phyloP scores from a whole-genome alignment of 1,139 yeast species.

The Kodamaea arcana region DNA sequence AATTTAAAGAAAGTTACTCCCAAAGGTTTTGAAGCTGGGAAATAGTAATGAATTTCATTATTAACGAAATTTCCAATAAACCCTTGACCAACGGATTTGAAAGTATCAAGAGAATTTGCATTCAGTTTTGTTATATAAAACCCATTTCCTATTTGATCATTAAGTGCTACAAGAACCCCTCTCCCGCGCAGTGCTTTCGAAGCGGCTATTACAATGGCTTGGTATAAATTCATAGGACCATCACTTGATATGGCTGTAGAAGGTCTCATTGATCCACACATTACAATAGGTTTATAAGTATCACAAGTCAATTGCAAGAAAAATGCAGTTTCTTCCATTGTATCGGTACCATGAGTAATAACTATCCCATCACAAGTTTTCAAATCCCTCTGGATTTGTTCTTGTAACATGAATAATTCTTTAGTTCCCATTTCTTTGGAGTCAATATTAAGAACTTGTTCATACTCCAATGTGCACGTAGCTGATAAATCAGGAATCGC shows the following conservation, averaged over 20 bases:
- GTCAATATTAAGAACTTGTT: constrained; percentile 62
- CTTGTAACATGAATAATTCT: constrained; percentile 30
- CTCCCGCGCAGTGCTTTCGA: constrained; percentile 47
- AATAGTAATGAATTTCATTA: constrained; percentile 60
- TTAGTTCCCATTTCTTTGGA: constrained; percentile 56
- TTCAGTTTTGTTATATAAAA: constrained; percentile 67
- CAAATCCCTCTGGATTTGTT: constrained; percentile 42
- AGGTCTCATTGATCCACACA: constrained; percentile 74
- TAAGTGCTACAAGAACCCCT: constrained; percentile 60
- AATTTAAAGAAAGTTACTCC: constrained; percentile 45
- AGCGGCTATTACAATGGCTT: constrained; percentile 64
- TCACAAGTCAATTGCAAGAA: constrained; percentile 58
- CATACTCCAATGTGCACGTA: constrained; percentile 57
- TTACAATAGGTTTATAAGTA: constrained; percentile 56
- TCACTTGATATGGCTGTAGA: constrained; percentile 66
- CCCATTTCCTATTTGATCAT: constrained; percentile 66
- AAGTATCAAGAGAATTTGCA: constrained; percentile 66
- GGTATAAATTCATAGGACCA: constrained; percentile 70
- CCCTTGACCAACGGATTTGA: constrained; percentile 66
- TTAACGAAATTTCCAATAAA: constrained; percentile 67
- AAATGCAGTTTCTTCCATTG: constrained; percentile 68
- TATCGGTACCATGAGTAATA: constrained; percentile 71
- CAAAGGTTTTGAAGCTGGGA: constrained; percentile 57
- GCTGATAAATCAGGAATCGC: constrained; percentile 59
- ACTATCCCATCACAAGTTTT: constrained; percentile 53